Conservation (phyloP, 768 basidiomycete genomes). For the Lentinula detonsa region DNA sequence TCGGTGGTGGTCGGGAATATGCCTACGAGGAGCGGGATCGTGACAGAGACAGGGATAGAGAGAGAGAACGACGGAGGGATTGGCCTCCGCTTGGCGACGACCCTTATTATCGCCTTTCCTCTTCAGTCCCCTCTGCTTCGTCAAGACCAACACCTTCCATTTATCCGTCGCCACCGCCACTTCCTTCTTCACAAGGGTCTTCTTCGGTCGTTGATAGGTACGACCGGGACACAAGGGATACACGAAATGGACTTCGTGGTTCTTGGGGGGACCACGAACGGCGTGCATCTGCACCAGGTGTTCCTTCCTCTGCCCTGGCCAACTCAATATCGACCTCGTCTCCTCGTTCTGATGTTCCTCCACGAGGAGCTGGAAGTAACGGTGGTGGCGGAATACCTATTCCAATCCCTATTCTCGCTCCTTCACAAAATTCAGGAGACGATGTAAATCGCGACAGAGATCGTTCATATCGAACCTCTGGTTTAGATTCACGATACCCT, state of each 20-base stretch:
- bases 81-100: constrained; percentile 3
- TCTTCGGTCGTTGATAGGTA: not conserved
- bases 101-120: not conserved
- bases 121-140: not conserved
- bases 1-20: not conserved
- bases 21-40: not conserved
- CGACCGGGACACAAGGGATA: not conserved
- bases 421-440: not conserved
- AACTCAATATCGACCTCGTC: not conserved
- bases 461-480: not conserved
- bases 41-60: not conserved
- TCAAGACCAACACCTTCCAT: not conserved
- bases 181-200: not conserved
- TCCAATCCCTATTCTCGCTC: not conserved
- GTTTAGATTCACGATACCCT: not conserved
- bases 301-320: not conserved
- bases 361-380: not conserved
- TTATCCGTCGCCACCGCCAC: not conserved
- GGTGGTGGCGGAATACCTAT: not conserved
- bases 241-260: not conserved
- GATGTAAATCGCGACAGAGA: not conserved
- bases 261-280: not conserved
- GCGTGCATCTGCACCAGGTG: not conserved
- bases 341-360: not conserved
- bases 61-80: not conserved